Percentiles rank a stretch among this genome's conserved stretches.
Conservation (phyloP, 2,329 filamentous ascomycete genomes). For the Colletotrichum nymphaeae region DNA sequence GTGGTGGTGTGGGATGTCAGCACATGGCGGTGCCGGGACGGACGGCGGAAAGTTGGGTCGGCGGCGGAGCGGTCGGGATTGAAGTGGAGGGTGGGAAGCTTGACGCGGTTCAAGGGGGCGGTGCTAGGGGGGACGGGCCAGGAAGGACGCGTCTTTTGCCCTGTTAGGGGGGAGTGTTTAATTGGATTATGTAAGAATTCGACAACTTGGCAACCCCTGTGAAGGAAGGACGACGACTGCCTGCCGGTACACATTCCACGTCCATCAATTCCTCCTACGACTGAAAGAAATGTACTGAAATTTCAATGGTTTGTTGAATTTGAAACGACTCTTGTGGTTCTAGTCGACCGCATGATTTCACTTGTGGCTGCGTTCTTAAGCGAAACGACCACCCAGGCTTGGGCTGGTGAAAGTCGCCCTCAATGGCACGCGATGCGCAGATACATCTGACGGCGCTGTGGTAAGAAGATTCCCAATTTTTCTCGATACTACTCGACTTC, state of each 20-base stretch:
- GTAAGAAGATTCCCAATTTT: constrained; percentile 37
- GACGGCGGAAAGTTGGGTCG: neutral
- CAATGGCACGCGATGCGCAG: constrained; percentile 47
- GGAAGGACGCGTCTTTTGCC: constrained; percentile 17
- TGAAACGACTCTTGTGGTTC: neutral
- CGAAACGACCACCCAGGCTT: neutral
- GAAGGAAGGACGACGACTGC: neutral
- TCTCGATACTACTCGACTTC: neutral
- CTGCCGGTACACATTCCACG: neutral
- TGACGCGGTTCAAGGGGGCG: constrained; percentile 33
- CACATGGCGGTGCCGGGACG: constrained; percentile 10
- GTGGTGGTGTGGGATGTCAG: constrained; percentile 11
- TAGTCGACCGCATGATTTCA: neutral
- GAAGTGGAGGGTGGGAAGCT: constrained; percentile 19
- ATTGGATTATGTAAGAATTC: constrained; percentile 14
- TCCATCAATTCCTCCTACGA: neutral
- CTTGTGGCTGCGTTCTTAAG: neutral
- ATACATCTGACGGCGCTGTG: constrained; percentile 49
- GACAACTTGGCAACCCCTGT: neutral
- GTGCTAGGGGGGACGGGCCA: neutral
- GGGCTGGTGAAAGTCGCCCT: neutral
- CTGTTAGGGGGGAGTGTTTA: neutral
- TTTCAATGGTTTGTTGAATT: neutral
- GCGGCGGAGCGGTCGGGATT: constrained; percentile 2
- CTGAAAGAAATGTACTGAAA: neutral